phyloP scores from a whole-genome alignment of 805 yeast species.

The Komagataella kurtzmanii region DNA sequence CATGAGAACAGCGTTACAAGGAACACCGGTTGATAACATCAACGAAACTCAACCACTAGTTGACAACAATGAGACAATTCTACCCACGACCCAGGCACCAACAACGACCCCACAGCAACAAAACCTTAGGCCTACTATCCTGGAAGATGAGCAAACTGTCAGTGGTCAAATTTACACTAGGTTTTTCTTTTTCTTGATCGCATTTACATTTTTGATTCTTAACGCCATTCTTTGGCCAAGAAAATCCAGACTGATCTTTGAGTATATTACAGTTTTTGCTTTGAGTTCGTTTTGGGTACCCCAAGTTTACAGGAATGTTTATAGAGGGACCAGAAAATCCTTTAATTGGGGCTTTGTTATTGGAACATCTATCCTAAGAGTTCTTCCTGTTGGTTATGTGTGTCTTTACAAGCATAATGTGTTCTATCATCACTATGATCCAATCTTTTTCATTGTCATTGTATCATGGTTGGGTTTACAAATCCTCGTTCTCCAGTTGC shows the following conservation, averaged over 20 bases:
- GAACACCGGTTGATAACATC: constrained; percentile 32
- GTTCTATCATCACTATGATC: constrained; percentile 56
- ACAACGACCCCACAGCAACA: constrained; percentile 12
- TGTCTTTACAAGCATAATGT: constrained; percentile 41
- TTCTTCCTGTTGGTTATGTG: constrained; percentile 54
- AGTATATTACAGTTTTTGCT: constrained; percentile 34
- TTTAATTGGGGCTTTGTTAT: constrained; percentile 67
- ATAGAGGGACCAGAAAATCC: constrained; percentile 54
- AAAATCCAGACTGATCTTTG: constrained; percentile 38
- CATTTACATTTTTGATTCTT: constrained; percentile 40
- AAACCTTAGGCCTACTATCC: constrained; percentile 11
- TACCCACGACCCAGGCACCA: constrained; percentile 9
- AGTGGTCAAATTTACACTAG: constrained; percentile 46
- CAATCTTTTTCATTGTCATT: constrained; percentile 30
- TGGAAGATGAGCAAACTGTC: constrained; percentile 38
- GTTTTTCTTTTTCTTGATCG: constrained; percentile 38
- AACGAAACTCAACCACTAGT: constrained; percentile 7
- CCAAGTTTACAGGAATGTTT: constrained; percentile 67
- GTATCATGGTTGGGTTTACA: constrained; percentile 49
- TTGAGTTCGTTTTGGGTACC: constrained; percentile 79
- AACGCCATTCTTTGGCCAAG: constrained; percentile 55
- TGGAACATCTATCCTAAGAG: constrained; percentile 49
- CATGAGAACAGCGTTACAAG: constrained; percentile 53
- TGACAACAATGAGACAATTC: constrained; percentile 6
- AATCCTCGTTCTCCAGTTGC: constrained; percentile 41